These are phyloP conservation scores for Rhododendron mucronatum DNA, from an alignment of 148 eudicot genomes.

Conservation along the genomic window DNA sequence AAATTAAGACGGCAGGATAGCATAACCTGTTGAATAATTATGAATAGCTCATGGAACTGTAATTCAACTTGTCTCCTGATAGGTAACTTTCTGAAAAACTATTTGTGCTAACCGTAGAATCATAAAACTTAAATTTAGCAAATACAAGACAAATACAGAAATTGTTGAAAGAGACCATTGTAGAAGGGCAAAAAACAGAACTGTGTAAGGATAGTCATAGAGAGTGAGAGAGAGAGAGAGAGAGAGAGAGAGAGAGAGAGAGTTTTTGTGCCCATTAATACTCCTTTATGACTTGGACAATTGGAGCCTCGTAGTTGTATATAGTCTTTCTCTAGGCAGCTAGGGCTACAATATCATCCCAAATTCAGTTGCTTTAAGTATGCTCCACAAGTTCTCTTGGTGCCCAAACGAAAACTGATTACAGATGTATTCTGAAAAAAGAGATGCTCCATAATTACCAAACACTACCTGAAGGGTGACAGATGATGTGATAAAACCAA, in stretches of 20 bases:
- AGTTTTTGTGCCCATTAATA: neutral
- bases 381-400: neutral
- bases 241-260: neutral
- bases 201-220: neutral
- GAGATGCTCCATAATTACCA: neutral
- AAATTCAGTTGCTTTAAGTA: neutral
- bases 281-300: neutral
- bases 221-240: neutral
- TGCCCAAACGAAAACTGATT: neutral
- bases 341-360: constrained; percentile 5
- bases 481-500: constrained; percentile 79
- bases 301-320: neutral
- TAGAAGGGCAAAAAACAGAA: neutral
- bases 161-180: neutral
- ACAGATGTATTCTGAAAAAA: neutral
- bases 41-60: neutral
- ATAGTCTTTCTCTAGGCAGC: neutral
- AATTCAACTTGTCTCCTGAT: neutral
- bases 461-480: constrained; percentile 63
- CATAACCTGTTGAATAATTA: neutral
- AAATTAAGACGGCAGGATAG: neutral
- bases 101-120: neutral
- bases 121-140: neutral
- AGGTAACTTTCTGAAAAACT: neutral
- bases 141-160: neutral